Base-by-base conservation (phyloP, 331 rosid species). In the Prunus yedoensis region DNA sequence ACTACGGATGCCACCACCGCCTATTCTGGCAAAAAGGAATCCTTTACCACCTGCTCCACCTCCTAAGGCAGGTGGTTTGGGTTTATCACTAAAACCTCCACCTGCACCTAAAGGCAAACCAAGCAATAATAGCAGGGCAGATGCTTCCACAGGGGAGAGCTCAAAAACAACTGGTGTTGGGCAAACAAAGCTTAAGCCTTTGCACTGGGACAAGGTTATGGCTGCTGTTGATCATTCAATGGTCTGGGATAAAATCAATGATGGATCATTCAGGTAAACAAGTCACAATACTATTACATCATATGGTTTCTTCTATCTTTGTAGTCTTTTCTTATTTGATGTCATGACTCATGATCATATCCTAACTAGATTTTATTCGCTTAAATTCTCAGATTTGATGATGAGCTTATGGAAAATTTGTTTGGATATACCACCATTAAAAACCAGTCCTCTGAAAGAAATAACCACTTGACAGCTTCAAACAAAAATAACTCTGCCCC, bases 181-280 rank as follows among this genome's bases (percentile, higher is more conserved):
- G 57, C 92, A 85, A 62, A 85, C 82, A 13, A 89, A 87, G 78
- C 49, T 92, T 75, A 92, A 89, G 83, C 96, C 94, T 49, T 72
- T 92, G 84, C 98, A 92, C 66, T 88, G 99, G 98, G 99, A 95
- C 78, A 92, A 93, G 82, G 90, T 89, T 52, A 82, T 89, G 47
- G 87, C 91, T 4, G 89, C 87, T 69, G 85, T 84, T 62, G 93
- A 91, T 74, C 99, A 89, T 77, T 95, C 99, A 15, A 91, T 90
- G 92, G 99, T 95, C 27, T 95, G 98, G 99, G 93, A 95, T 79
- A 88, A 92, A 85, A 82, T 89, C 67, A 87, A 75, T 67, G 89
- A 84, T 25, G 97, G 96, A 11, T 89, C 97, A 46, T 85, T 91
- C 84, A 91, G 96, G 99, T 91, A 85, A 81, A 66, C 67, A 25